Evolutionary conservation across 2,329 filamentous ascomycete species (phyloP).

Genomic region (Talaromyces amestolkiae): DNA sequence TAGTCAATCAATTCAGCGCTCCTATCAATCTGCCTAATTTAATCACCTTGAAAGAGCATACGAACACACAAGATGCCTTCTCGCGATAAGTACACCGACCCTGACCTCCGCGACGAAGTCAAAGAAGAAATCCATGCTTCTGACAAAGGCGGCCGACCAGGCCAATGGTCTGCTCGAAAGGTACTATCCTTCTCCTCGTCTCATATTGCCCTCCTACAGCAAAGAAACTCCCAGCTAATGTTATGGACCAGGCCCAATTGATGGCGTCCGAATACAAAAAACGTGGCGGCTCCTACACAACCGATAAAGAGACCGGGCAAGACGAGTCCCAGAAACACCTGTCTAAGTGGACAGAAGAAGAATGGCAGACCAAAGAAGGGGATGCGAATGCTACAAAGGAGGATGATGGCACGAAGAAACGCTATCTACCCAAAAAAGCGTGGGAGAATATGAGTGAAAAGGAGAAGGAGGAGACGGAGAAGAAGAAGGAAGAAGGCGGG

Average conservation of each 20-base stretch:
- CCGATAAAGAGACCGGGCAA: conserved; percentile 42
- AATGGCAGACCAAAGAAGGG: conserved; percentile 52
- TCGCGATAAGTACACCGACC: conserved; percentile 50
- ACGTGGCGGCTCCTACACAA: conserved; percentile 48
- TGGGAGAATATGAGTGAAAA: conserved; percentile 50
- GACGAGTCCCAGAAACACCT: conserved; percentile 47
- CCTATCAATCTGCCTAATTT: neutral
- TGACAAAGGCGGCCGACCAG: conserved; percentile 49
- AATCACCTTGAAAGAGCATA: too few relatives aligned
- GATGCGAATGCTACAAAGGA: conserved; percentile 43
- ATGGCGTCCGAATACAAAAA: conserved; percentile 50
- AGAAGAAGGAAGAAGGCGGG: conserved; percentile 37
- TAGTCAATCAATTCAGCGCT: neutral
- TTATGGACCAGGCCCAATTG: conserved; percentile 40
- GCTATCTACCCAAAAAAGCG: conserved; percentile 49
- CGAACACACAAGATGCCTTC: conserved; percentile 37
- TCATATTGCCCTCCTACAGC: too few relatives aligned
- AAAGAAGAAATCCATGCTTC: conserved; percentile 47
- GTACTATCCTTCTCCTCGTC: conserved; percentile 24
- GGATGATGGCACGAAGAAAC: conserved; percentile 44
- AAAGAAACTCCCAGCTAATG: neutral
- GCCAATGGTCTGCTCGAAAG: conserved; percentile 52
- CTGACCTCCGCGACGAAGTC: conserved; percentile 46
- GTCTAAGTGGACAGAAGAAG: conserved; percentile 48
- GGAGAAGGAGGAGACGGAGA: conserved; percentile 38